Evolutionary conservation across 2,329 filamentous ascomycete genomes (phyloP), one percentile per base, ranked within the genome.

Genomic region (Botrytis galanthina): DNA sequence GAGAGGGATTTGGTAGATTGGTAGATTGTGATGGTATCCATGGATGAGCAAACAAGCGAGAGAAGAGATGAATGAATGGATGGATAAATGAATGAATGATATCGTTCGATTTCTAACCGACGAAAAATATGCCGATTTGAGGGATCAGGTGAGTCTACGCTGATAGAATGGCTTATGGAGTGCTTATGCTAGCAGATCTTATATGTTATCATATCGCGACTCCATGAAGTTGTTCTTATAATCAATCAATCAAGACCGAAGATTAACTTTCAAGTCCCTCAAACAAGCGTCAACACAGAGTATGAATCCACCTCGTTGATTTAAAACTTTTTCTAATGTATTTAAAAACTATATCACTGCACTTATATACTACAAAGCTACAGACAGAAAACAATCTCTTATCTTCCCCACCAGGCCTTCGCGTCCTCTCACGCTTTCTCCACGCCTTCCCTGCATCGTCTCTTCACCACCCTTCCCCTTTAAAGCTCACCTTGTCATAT

Each of bases 351-450:
- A 12, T 51, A 46, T n/a, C 44, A 29, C 46, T 67, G 35, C 32
- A 54, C 26, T 67, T 22, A 39, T 54, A 54, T 54, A n/a, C 16
- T 29, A 68, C 46, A 68, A 68, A 39, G 64, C 26, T 39, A 68
- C 46, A 51, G 44, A 51, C 44, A 20, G 44, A 51, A 42, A 44
- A n/a, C 22, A 51, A 54, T 42, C 26, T 54, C 22, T 39, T 4
- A 48, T 39, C 12, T 67, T 51, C 29, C 26, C 42, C 7, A 16
- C 39, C 14, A 26, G 18, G 4, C 7, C 61, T 44, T 2, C 35
- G 22, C 51, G 16, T 64, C 46, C 44, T 44, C 60, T 32, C 42
- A 14, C 26, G 16, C 10, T 18, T 3, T 51, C 26, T 32, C 12
- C 26, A n/a, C 48, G 5, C 26, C 48, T 12, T 16, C 26, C 14